Conservation (phyloP, 2,329 filamentous ascomycete species). For the Chaetomiaceae sp. region DNA sequence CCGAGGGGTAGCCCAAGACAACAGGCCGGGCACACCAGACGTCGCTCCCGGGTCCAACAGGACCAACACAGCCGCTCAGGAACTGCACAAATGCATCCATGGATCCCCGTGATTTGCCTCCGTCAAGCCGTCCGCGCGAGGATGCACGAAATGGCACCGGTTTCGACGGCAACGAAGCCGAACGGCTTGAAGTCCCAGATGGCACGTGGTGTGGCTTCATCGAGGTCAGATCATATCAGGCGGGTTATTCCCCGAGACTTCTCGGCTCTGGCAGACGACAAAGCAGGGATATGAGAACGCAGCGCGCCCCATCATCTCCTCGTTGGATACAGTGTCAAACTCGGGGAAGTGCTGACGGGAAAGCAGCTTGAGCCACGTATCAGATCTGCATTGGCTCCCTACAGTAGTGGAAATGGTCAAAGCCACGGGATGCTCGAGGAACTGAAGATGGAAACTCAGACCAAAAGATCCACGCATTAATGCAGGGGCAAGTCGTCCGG, state of each 20-base stretch:
- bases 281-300: no score
- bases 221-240: constrained; percentile 1
- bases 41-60: constrained; percentile 15
- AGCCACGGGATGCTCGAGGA: constrained; percentile 6
- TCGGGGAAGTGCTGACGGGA: not conserved
- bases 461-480: constrained; percentile 11
- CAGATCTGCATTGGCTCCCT: constrained; percentile 18
- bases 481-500: constrained; percentile 12
- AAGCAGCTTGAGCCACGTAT: constrained; percentile 19
- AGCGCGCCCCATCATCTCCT: not conserved
- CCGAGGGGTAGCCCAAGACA: constrained; percentile 11
- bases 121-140: constrained; percentile 16
- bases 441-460: constrained; percentile 8
- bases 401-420: constrained; percentile 6
- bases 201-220: constrained; percentile 12
- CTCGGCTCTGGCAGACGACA: no score
- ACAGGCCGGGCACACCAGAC: constrained; percentile 17
- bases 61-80: constrained; percentile 17
- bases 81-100: not conserved
- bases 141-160: constrained; percentile 13
- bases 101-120: constrained; percentile 19
- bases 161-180: constrained; percentile 15
- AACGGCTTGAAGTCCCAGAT: not conserved
- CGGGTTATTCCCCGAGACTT: not conserved
- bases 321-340: not conserved